Evolutionary conservation across 2,329 filamentous ascomycete genomes (phyloP), one percentile per base, ranked within the genome.

Genomic region (Neonectria magnoliae): DNA sequence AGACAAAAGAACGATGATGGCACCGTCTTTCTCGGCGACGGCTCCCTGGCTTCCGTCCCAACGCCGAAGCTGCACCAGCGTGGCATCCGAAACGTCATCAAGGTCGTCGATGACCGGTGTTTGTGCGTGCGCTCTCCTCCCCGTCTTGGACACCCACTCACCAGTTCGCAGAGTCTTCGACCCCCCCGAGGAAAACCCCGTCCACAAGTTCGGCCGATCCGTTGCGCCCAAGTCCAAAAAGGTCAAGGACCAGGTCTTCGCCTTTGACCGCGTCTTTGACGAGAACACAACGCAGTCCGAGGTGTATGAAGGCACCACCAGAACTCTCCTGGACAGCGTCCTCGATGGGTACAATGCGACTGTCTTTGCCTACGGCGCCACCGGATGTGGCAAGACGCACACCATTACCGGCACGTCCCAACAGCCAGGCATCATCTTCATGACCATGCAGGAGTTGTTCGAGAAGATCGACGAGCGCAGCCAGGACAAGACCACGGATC

Each of bases 401-500:
- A 99, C 96, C 10, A 99, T 99, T 75, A 93, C 91, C 3, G 96
- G 96, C 70, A 98, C 95, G 0, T 82, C 93, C 2, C 92, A 97
- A 77, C 92, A 97, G 75, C 96, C 96, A 0, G 96, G 96, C 62
- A 98, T 99, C 75, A 99, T 99, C 77, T 99, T 98, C 81, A 83
- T 99, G 73, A 98, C 96, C 1, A 99, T 99, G 94, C 95, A 98
- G 80, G 96, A 99, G 80, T 84, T 99, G 25, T 99, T 99, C 76
- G 96, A 99, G 81, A 93, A 95, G 79, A 97, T 99, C 71, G 84
- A 85, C n/a, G 96, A 98, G 61, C 83, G 93, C 58, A 91, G 90
- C 67, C 89, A 92, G 62, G 94, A 97, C 65, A 98, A 98, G 80
- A 85, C 90, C 29, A 96, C 94, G 4, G 96, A 98, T 75, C 84